phyloP scores from a whole-genome alignment of 2,329 filamentous ascomycete species.

The Byssochlamys sp. region DNA sequence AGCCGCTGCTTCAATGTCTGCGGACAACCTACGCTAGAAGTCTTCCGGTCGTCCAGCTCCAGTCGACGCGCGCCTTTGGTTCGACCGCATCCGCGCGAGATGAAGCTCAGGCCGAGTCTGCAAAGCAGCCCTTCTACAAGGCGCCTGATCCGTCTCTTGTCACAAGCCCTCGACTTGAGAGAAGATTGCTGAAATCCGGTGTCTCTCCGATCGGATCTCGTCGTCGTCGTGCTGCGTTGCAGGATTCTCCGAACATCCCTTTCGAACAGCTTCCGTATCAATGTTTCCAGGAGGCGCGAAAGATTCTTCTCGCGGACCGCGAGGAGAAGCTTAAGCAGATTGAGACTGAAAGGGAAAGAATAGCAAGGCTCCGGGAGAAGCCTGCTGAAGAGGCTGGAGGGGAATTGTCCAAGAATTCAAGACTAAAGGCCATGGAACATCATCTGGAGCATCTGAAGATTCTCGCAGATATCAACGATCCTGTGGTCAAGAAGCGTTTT shows the following conservation, averaged over 20 bases:
- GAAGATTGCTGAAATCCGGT: slow-evolving; percentile 57
- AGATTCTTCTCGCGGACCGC: slow-evolving; percentile 69
- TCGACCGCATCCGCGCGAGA: slow-evolving; percentile 35
- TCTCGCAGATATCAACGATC: slow-evolving; percentile 87
- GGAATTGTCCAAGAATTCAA: slow-evolving; percentile 54
- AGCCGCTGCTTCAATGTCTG: slow-evolving; percentile 34
- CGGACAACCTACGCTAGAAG: slow-evolving; percentile 26
- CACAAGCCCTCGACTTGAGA: slow-evolving; percentile 54
- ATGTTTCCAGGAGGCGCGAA: slow-evolving; percentile 91
- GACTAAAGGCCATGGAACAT: slow-evolving; percentile 59
- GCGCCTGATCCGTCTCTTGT: slow-evolving; percentile 58
- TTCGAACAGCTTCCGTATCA: slow-evolving; percentile 95
- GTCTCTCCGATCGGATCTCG: slow-evolving; percentile 71
- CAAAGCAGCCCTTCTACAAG: slow-evolving; percentile 33
- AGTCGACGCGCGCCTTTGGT: slow-evolving; percentile 40
- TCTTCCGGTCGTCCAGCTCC: slow-evolving; percentile 24
- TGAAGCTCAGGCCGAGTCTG: slow-evolving; percentile 34
- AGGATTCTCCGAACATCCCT: slow-evolving; percentile 57
- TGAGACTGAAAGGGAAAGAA: slow-evolving; percentile 54
- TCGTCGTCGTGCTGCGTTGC: slow-evolving; percentile 66
- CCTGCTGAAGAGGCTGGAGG: slow-evolving; percentile 53
- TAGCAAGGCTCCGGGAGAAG: slow-evolving; percentile 56
- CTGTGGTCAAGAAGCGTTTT: slow-evolving; percentile 81
- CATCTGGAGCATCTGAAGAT: slow-evolving; percentile 75
- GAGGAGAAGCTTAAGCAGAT: slow-evolving; percentile 71